Base-by-base conservation (phyloP, 225 moss, liverwort and hornwort species). In the Neckera pumila region DNA sequence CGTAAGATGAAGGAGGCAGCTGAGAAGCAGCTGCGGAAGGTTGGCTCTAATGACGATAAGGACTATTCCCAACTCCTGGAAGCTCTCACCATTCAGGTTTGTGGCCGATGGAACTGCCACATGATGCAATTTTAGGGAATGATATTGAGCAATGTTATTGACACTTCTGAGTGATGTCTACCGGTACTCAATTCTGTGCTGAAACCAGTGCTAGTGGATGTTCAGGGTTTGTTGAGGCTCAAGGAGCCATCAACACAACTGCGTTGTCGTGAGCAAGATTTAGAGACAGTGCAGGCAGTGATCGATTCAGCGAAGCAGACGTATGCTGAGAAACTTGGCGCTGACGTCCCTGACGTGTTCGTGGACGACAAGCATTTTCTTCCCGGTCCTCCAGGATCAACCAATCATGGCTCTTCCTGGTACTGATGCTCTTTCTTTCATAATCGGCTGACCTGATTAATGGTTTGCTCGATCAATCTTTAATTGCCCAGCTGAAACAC, bases 181-280 rank as follows among this genome's bases (percentile, higher is more conserved):
- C n/a, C 12, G 51, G 27, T n/a, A 53, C 33, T 47, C 73, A 47
- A 43, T 81, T 33, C 56, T 86, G 61, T 84, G 70, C 81, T 84
- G 22, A 89, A 81, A 81, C 4, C 27, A 49, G 28, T 81, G 70
- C 77, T 14, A 21, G 77, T 82, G 83, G 71, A 40, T 59, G 62
- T 36, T 64, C 84, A 96, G 92, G 95, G 95, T 40, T 89, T 96
- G 76, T 88, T 92, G 79, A 95, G 95, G 84, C 87, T 96, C 70
- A 94, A 93, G 85, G 96, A 96, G 89, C 86, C 93, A n/a, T 83
- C 95, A n/a, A 92, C 93, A 40, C 96, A 95, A 89, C 85, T 96
- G 87, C 93, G 96, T 81, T 96, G 96, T 88, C 93, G 96, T 63
- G 86, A 95, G 84, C 91, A 92, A 76, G 96, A 96, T 89, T 85